These are phyloP conservation scores for Fraxinus baroniana DNA, from an alignment of 305 asterid species.

Conservation along the genomic window DNA sequence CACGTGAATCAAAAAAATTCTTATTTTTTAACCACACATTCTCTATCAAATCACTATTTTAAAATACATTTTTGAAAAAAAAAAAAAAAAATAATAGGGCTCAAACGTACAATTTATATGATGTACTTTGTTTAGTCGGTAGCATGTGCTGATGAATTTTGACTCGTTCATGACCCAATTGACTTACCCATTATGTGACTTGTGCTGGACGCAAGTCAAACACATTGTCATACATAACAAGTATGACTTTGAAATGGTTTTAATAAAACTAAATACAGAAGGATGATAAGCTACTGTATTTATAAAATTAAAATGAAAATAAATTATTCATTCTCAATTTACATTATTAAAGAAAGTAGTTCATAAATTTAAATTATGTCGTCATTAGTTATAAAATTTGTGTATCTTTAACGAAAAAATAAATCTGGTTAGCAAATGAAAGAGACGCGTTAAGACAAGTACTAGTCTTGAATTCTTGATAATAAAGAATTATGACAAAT, in stretches of 20 bases:
- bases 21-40: too few species aligned
- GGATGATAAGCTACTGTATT: not conserved
- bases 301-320: not conserved
- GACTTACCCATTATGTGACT: not conserved
- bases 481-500: not conserved
- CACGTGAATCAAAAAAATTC: too few species aligned
- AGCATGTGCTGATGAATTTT: too few species aligned
- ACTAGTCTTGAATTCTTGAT: not conserved
- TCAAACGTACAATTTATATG: too few species aligned
- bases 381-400: not conserved
- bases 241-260: not conserved
- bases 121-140: too few species aligned
- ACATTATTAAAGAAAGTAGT: not conserved
- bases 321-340: not conserved
- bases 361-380: not conserved
- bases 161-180: too few species aligned
- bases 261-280: not conserved
- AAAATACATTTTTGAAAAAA: too few species aligned
- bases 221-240: not conserved
- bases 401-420: too few species aligned
- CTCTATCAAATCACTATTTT: too few species aligned
- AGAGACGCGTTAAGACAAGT: not conserved
- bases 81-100: too few species aligned
- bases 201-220: not conserved
- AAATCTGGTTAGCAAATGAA: too few species aligned